Conservation (phyloP, 257 asterid species). For the Salvia miltiorrhiza region DNA sequence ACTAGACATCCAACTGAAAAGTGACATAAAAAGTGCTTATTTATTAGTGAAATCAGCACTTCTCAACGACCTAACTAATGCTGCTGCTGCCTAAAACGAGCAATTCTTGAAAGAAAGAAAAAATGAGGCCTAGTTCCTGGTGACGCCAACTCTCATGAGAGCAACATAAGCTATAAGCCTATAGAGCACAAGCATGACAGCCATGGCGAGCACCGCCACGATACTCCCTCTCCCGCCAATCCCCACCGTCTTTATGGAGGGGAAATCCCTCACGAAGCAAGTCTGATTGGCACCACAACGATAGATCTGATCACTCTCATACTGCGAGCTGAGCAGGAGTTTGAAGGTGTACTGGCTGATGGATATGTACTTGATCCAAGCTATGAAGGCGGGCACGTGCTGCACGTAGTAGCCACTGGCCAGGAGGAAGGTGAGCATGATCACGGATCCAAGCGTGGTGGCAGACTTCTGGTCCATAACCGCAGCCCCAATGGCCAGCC, state of each 20-base stretch:
- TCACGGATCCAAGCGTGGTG: constrained; percentile 51
- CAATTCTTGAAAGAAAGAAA: background rate
- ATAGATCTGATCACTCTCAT: constrained; percentile 40
- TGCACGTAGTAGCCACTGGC: constrained; percentile 69
- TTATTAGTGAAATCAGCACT: background rate
- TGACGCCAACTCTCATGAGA: constrained; percentile 69
- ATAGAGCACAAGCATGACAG: constrained; percentile 60
- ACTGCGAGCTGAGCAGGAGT: constrained; percentile 60
- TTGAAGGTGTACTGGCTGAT: constrained; percentile 53
- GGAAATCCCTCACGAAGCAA: constrained; percentile 60
- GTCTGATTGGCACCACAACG: constrained; percentile 22
- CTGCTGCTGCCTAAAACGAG: background rate
- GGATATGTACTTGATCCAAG: constrained; percentile 70
- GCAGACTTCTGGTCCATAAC: constrained; percentile 65
- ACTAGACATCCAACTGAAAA: background rate
- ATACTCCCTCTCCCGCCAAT: constrained; percentile 35
- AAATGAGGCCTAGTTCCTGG: constrained; percentile 31
- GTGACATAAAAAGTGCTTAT: background rate
- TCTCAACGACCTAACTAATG: background rate
- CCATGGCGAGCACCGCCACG: constrained; percentile 37
- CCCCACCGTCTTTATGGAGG: constrained; percentile 50
- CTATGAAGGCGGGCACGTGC: constrained; percentile 51
- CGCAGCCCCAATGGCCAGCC: constrained; percentile 74
- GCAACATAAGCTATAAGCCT: constrained; percentile 74
- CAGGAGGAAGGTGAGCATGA: constrained; percentile 53